Evolutionary conservation across 164 flowering plant genomes (phyloP).

Genomic region (Malania oleifera): DNA sequence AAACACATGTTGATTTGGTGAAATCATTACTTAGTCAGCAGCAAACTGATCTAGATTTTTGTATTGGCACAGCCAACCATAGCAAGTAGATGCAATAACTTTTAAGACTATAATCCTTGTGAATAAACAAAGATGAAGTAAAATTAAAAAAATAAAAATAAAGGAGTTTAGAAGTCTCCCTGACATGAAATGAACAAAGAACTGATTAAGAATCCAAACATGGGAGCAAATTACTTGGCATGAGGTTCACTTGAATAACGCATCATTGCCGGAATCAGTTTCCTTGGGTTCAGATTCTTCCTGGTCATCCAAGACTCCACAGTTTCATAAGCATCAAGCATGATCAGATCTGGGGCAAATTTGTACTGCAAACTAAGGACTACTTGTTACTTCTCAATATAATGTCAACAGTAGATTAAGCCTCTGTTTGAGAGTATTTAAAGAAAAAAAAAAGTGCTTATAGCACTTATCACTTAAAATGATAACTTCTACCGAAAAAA

Average conservation of each 20-base stretch:
- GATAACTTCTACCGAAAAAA: too few relatives aligned
- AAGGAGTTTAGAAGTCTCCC: background rate
- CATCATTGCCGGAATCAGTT: conserved; percentile 99
- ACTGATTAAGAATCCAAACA: conserved; percentile 1
- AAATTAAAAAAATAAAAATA: too few relatives aligned
- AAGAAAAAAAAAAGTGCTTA: background rate
- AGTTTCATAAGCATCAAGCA: conserved; percentile 99
- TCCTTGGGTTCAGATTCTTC: conserved; percentile 81
- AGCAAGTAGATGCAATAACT: too few relatives aligned
- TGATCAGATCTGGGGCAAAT: conserved; percentile 94
- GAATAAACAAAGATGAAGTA: too few relatives aligned
- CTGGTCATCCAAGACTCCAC: conserved; percentile 95
- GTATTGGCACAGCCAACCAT: too few relatives aligned
- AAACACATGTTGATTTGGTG: too few relatives aligned
- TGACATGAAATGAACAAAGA: background rate
- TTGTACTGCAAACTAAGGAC: conserved; percentile 67
- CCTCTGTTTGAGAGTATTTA: background rate
- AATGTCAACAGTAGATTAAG: background rate
- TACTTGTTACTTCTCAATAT: background rate
- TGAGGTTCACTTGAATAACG: conserved; percentile 99
- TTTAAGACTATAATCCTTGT: too few relatives aligned
- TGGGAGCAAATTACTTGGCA: conserved; percentile 62
- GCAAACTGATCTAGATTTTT: too few relatives aligned
- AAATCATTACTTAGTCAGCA: too few relatives aligned
- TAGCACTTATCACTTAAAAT: too few relatives aligned